Base-by-base conservation (phyloP, 441 rosid species). In the Gossypium davidsonii region DNA sequence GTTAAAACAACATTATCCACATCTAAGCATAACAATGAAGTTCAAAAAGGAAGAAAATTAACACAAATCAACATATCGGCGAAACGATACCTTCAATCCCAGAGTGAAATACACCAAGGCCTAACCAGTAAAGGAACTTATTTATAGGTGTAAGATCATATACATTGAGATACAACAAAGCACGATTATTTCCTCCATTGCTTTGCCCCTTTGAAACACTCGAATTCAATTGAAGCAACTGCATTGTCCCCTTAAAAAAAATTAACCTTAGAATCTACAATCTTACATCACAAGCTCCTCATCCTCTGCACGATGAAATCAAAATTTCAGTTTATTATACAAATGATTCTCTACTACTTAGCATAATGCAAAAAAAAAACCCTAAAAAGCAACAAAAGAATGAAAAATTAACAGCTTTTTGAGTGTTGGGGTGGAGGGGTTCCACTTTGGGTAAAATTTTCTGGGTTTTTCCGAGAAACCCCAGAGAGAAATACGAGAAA, bases 111-210 rank as follows among this genome's bases (percentile, higher is more conserved):
- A 95, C 84, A 67, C 98, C 99, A 8, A 95, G 91, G 46, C 99
- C 99, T 4, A 92, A 80, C 92, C 93, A 87, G 81, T 90, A 95
- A 71, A 91, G 87, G 74, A 93, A 93, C 85, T 93, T 85, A 81
- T 95, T 95, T 31, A 91, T 82, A 67, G 96, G 93, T 4, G 98
- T 90, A 17, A 95, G 95, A 83, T 95, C 99, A 82, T 95, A 95
- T n/a, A 95, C 91, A 78, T 91, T 95, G 64, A 95, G 96, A 82
- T 83, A 90, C 83, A 95, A 81, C 65, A 80, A 78, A 3, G 85
- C 57, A 11, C 76, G 71, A 72, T 23, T 72, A 46, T 78, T 61
- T 20, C 79, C 86, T 74, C 83, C 92, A 71, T 63, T 75, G 49
- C 71, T 69, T 68, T 81, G 85, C 75, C 83, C 89, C 82, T 77